Conservation (phyloP, 2,329 filamentous ascomycete species). For the Aureobasidium sp. region DNA sequence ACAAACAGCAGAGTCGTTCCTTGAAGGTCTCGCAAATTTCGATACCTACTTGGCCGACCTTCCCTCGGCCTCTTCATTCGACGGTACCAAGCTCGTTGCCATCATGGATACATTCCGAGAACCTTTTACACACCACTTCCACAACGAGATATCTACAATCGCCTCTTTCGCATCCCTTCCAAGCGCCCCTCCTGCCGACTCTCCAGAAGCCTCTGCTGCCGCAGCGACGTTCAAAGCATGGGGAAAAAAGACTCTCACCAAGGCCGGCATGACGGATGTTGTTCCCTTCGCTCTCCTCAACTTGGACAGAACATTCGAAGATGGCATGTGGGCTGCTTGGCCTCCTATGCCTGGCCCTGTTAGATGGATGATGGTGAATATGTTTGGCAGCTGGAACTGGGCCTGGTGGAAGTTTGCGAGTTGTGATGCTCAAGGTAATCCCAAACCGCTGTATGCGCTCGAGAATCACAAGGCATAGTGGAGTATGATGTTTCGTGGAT, state of each 20-base stretch:
- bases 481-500: not conserved
- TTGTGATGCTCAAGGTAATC: not conserved
- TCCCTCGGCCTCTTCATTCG: not conserved
- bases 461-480: not conserved
- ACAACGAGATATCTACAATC: not conserved
- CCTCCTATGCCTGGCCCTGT: not conserved
- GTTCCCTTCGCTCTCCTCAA: conserved; percentile 6
- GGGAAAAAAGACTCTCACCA: conserved; percentile 9
- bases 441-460: not conserved
- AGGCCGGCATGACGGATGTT: conserved; percentile 6
- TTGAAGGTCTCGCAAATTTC: not conserved
- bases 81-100: not conserved
- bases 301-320: conserved; percentile 1
- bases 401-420: conserved; percentile 5
- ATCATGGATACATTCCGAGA: conserved; percentile 5
- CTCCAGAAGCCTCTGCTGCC: not conserved
- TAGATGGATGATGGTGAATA: conserved; percentile 4
- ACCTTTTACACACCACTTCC: not conserved
- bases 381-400: conserved; percentile 3
- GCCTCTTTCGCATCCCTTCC: not conserved
- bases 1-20: not conserved
- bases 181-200: not conserved
- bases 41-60: not conserved
- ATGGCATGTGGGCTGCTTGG: not conserved
- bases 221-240: conserved; percentile 4